A percentile compares a stretch with the other conserved stretches of the same genome.
Evolutionary conservation across 2,329 filamentous ascomycete species (phyloP).

Genomic region (Colletotrichum spinosum): DNA sequence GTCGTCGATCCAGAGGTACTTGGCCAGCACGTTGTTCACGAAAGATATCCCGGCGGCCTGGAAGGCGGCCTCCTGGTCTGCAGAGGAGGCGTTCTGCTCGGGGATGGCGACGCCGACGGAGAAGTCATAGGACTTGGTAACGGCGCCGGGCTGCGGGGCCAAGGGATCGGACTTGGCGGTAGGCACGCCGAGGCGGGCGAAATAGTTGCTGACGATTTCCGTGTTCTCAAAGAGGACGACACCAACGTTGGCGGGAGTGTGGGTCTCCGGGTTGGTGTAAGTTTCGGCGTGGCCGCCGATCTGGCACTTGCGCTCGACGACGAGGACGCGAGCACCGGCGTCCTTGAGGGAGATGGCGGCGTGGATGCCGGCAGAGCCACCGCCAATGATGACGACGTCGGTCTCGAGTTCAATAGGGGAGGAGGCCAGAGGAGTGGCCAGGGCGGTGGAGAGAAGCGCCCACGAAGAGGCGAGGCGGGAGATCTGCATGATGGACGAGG

Average conservation of each 20-base stretch:
- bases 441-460: constrained; percentile 1
- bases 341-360: constrained; percentile 53
- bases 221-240: constrained; percentile 47
- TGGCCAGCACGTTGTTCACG: constrained; percentile 22
- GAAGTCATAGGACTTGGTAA: constrained; percentile 39
- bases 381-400: constrained; percentile 52
- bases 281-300: constrained; percentile 58
- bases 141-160: background rate
- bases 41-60: constrained; percentile 26
- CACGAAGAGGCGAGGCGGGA: constrained; percentile 16
- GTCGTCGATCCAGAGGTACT: constrained; percentile 35
- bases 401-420: constrained; percentile 19
- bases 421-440: constrained; percentile 5
- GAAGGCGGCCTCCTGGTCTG: constrained; percentile 25
- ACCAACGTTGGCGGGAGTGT: constrained; percentile 34
- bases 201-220: constrained; percentile 49
- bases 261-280: constrained; percentile 43
- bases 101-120: constrained; percentile 26
- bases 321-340: constrained; percentile 47
- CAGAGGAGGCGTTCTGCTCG: constrained; percentile 21
- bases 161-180: constrained; percentile 27
- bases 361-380: constrained; percentile 54
- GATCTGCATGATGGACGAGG: constrained; percentile 15
- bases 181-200: constrained; percentile 48
- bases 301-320: constrained; percentile 51